phyloP scores from a whole-genome alignment of 768 basidiomycete genomes.

The Collybia mongolica region DNA sequence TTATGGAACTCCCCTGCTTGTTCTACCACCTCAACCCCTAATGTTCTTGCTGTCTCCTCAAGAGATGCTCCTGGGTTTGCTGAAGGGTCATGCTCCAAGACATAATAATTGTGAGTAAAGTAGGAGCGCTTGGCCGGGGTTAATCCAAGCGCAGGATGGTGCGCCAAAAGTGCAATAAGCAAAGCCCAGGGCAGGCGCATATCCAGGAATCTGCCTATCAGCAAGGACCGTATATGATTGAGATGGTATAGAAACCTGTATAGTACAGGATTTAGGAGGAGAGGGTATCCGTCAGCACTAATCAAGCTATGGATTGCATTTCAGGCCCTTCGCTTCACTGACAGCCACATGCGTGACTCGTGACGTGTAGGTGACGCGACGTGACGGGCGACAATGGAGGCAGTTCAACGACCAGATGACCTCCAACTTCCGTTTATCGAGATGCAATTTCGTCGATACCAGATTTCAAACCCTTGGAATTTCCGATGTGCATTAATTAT shows the following conservation, averaged over 20 bases:
- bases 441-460: too few species aligned
- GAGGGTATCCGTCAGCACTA: too few species aligned
- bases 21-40: constrained; percentile 87
- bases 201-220: constrained; percentile 6
- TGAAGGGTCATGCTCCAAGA: constrained; percentile 61
- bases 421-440: too few species aligned
- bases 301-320: too few species aligned
- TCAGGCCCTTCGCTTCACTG: too few species aligned
- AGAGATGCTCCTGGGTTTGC: constrained; percentile 43
- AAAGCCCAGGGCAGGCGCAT: constrained; percentile 31
- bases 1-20: constrained; percentile 80
- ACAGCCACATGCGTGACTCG: neutral
- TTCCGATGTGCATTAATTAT: too few species aligned
- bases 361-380: neutral
- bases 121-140: constrained; percentile 53
- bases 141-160: constrained; percentile 26
- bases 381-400: neutral
- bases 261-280: neutral
- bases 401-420: too few species aligned
- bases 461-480: too few species aligned
- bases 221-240: neutral
- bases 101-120: constrained; percentile 78
- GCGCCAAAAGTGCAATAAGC: constrained; percentile 27
- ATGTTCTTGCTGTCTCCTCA: constrained; percentile 63
- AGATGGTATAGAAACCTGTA: constrained; percentile 4